Evolutionary conservation across 2,329 filamentous ascomycete genomes (phyloP), one percentile per base, ranked within the genome.

Genomic region (Aspergillus thermomutatus): DNA sequence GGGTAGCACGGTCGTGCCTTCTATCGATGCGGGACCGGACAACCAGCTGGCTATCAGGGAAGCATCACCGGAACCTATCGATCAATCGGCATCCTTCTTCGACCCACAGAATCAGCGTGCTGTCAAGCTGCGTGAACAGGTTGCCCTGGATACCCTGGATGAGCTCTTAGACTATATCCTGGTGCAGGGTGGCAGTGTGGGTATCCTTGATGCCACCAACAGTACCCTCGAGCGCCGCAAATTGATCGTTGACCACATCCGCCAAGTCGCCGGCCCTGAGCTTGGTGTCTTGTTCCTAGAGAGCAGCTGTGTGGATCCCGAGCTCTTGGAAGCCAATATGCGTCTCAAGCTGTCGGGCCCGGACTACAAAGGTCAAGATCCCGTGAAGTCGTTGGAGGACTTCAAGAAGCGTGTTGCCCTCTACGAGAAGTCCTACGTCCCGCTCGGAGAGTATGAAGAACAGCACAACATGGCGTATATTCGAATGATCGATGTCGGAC

Each of bases 201-300:
- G 94, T 40, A 97, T 99, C 61, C 84, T 99, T 11, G 94, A 99
- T 75, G 94, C 94, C 7, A 99, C 94, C 7, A 99, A 99, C 78
- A 97, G 92, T 77, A 99, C 94, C 0, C 82, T 96, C 50, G 84
- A 91, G 61, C 88, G 94, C 40, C 86, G 94, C 50, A 87, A 93
- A 74, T 83, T 89, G 26, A 84, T 99, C 54, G 91, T 96, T 67
- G 84, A 93, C 59, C 89, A 86, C 64, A 91, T 97, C 68, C 89
- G 90, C 66, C 79, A 87, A 52, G 85, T 90, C 52, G 93, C 95
- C 64, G 92, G 93, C 2, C 89, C 90, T 58, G 85, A 87, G 63
- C 81, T 99, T 23, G 93, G 93, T 31, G 91, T 99, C 19, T 80
- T 99, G 10, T 99, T 97, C 72, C 88, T 99, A 27, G 94, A 99